phyloP scores from a whole-genome alignment of 2,329 filamentous ascomycete species.

The Ophiostoma perfectum region DNA sequence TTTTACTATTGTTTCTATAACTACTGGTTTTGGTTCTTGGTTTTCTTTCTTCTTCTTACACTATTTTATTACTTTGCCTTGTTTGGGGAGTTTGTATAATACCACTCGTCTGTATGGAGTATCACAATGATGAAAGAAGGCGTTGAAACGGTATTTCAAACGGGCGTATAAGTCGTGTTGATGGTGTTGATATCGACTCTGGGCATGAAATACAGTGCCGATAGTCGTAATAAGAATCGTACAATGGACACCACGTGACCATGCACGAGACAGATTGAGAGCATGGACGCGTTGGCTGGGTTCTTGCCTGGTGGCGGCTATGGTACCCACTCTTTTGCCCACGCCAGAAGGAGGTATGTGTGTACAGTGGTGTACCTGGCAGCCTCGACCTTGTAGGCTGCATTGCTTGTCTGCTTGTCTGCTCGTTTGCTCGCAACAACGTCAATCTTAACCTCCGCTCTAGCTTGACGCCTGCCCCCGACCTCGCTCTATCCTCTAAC shows the following conservation, averaged over 20 bases:
- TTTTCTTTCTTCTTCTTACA: neutral
- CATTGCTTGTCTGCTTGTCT: neutral
- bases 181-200: neutral
- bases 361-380: slow-evolving; percentile 12
- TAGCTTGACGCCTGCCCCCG: neutral
- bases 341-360: neutral
- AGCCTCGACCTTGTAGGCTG: slow-evolving; percentile 2
- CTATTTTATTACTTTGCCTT: too few species aligned
- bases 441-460: neutral
- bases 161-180: neutral
- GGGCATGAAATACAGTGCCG: neutral
- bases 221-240: neutral
- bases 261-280: neutral
- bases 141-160: too few species aligned
- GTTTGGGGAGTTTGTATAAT: neutral
- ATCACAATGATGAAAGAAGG: too few species aligned
- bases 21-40: neutral
- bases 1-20: slow-evolving; percentile 8
- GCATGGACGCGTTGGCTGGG: slow-evolving; percentile 17
- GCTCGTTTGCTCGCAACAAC: slow-evolving; percentile 5
- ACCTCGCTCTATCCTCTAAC: neutral
- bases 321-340: slow-evolving; percentile 8
- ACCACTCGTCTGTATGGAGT: neutral
- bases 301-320: slow-evolving; percentile 17
- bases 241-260: slow-evolving; percentile 15